Evolutionary conservation across 1,139 yeast species (phyloP).

Genomic region (Geotrichum reessii): DNA sequence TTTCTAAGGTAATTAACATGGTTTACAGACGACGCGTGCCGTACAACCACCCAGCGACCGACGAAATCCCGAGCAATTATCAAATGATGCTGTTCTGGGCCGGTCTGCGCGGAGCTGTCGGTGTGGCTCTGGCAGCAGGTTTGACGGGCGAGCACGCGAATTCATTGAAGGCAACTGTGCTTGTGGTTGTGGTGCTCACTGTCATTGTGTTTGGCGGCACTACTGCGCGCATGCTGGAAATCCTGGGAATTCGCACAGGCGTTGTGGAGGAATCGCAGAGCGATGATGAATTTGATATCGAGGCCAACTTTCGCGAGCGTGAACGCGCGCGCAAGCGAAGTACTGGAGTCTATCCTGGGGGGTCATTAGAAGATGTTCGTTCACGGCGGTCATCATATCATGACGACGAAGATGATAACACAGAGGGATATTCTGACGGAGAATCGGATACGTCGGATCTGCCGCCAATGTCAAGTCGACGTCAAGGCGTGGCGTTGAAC

Average conservation of each 20-base stretch:
- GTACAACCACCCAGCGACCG: constrained; percentile 47
- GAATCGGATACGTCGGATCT: constrained; percentile 27
- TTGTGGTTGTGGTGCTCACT: constrained; percentile 93
- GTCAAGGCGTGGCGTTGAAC: constrained; percentile 2
- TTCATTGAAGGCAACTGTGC: constrained; percentile 84
- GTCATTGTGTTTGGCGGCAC: constrained; percentile 98
- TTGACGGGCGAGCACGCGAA: constrained; percentile 90
- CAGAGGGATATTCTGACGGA: constrained; percentile 25
- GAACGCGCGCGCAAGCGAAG: constrained; percentile 29
- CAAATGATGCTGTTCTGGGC: constrained; percentile 99
- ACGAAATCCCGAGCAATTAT: constrained; percentile 89
- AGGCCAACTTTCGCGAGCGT: constrained; percentile 35
- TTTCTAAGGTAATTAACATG: constrained; percentile 79
- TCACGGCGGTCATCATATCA: constrained; percentile 25
- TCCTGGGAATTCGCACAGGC: constrained; percentile 87
- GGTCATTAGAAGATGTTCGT: constrained; percentile 24
- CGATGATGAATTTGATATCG: constrained; percentile 94
- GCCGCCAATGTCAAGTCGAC: constrained; percentile 31
- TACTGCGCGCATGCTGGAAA: constrained; percentile 95
- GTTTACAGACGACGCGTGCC: constrained; percentile 52
- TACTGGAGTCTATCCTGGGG: not conserved
- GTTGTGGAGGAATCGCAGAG: constrained; percentile 75
- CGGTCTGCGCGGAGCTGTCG: constrained; percentile 97
- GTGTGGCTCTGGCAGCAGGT: constrained; percentile 98
- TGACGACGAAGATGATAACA: constrained; percentile 23